Conservation (phyloP, 139 green algal species). For the Chlamydomonas sp. region DNA sequence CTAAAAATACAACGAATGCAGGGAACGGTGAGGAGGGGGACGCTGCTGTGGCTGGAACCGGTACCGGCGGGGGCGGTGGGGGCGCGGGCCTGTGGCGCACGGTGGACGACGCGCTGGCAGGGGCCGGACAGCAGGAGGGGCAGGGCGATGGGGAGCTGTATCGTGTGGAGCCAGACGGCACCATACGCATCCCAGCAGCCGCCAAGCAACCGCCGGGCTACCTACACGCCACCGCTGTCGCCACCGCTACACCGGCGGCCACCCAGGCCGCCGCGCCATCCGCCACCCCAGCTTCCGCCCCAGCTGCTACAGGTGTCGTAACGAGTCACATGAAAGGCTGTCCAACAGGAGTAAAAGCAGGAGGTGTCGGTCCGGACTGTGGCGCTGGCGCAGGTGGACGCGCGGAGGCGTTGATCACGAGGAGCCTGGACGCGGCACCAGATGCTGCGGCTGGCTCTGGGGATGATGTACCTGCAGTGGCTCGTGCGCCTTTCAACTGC, state of each 20-base stretch:
- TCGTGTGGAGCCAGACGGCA: constrained; percentile 5
- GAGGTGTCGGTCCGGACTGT: too few relatives aligned
- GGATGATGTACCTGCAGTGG: too few relatives aligned
- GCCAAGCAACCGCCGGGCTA: background rate
- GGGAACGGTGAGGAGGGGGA: background rate
- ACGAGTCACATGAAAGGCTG: too few relatives aligned
- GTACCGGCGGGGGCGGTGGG: background rate
- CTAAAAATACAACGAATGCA: too few relatives aligned
- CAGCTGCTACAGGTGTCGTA: background rate
- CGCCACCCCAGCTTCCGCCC: background rate
- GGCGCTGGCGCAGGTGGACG: too few relatives aligned
- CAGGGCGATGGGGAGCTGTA: background rate
- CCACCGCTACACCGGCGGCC: background rate
- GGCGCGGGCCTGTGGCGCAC: background rate
- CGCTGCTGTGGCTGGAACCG: background rate
- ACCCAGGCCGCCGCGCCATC: background rate
- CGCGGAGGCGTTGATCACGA: too few relatives aligned
- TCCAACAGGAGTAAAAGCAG: too few relatives aligned
- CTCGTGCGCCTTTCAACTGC: too few relatives aligned
- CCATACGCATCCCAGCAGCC: constrained; percentile 19
- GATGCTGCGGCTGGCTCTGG: too few relatives aligned
- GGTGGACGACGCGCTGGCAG: too few relatives aligned
- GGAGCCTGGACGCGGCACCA: too few relatives aligned
- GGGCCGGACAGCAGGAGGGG: too few relatives aligned
- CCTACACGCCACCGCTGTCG: background rate